Conservation (phyloP, 495 filamentous ascomycete genomes). For the Lepidopterella palustris region DNA sequence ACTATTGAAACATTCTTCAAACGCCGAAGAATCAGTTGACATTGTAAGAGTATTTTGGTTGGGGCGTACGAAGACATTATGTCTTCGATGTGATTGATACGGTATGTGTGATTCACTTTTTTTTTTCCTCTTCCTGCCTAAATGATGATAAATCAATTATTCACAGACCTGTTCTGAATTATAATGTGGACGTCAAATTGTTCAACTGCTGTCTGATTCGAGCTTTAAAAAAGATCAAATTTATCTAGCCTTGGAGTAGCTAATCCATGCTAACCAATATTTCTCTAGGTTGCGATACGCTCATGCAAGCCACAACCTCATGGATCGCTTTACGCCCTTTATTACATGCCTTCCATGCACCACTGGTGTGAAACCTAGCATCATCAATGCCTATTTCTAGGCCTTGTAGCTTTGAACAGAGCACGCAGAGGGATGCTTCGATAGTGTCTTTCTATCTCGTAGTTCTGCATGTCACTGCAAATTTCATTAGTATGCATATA, state of each 20-base stretch:
- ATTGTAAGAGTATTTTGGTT: neutral
- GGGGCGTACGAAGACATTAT: neutral
- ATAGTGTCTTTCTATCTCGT: too few species aligned
- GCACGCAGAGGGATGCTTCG: too few species aligned
- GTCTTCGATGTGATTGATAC: neutral
- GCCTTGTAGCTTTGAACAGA: too few species aligned
- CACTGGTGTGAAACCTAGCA: too few species aligned
- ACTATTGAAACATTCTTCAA: constrained; percentile 76
- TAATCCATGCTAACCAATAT: neutral
- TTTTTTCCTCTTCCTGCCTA: constrained; percentile 22
- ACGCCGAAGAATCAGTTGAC: constrained; percentile 38
- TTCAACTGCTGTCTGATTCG: constrained; percentile 76
- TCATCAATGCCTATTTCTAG: too few species aligned
- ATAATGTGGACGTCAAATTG: constrained; percentile 53
- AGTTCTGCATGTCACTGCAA: too few species aligned
- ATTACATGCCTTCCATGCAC: neutral
- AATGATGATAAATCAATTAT: constrained; percentile 60
- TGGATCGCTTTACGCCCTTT: too few species aligned
- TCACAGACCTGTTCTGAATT: constrained; percentile 80
- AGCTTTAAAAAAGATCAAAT: neutral
- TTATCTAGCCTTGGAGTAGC: neutral
- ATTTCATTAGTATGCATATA: too few species aligned
- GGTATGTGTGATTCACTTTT: constrained; percentile 24
- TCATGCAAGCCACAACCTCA: too few species aligned
- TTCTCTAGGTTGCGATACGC: too few species aligned